Base-by-base conservation (phyloP, 2,329 filamentous ascomycete species). In the Aspergillus novoparasiticus region DNA sequence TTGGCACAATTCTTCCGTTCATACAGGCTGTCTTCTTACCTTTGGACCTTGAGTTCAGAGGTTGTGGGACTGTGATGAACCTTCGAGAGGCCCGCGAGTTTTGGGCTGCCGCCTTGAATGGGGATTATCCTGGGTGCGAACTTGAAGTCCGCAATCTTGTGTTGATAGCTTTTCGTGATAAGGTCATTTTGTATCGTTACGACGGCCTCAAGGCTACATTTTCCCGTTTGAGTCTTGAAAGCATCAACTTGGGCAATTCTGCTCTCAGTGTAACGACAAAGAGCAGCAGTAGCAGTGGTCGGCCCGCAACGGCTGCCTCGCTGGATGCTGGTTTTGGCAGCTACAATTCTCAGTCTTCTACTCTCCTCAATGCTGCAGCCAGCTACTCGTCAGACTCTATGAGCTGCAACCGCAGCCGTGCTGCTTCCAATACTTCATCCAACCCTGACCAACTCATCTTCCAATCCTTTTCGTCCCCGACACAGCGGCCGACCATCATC, bases 11-110 rank as follows among this genome's bases (percentile, higher is more conserved):
- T 43, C 80, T 98, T 6, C 95, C 95, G 0, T 98, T 97, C 73
- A 89, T 99, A 71, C 94, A 98, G 80, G 93, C 94, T 1, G 94
- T 97, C 1, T 97, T 99, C 74, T 82, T 99, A 1, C 95, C 94
- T 0, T 81, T 99, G 1, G 95, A 99, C 73, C 86, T 97, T 12
- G 95, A 99, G 75, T 96, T 99, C 75, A 90, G 92, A 59, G 95
- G 94, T 6, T 86, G 86, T 54, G 95, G 95, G 19, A 83, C 87
- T 0, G 86, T 98, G 60, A 90, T 98, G 86, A 89, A 86, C 0
- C 78, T 86, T 0, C 88, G 92, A 6, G 90, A 96, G 77, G 91
- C 94, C 5, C 88, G 89, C 46, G 94, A 98, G 64, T 97, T 97
- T 72, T 98, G 94, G 93, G 91, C 91, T 32, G 89, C 89, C 8